Evolutionary conservation across 1,284 basidiomycete genomes (phyloP).

Genomic region (Moniliella sp.): DNA sequence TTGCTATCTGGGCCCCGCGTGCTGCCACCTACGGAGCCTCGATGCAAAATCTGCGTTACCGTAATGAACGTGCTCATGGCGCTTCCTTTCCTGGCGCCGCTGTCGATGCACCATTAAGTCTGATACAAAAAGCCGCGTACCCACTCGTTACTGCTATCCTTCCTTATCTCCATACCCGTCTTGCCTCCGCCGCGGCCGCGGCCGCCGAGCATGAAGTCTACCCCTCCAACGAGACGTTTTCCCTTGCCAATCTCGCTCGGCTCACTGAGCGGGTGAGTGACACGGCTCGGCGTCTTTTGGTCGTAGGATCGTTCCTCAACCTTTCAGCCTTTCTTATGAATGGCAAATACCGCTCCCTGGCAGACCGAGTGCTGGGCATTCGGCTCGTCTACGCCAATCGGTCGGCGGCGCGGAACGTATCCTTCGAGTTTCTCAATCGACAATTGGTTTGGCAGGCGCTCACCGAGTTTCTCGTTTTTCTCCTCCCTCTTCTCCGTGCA

Average conservation of each 20-base stretch:
- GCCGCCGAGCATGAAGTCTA: too few relatives aligned
- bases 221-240: too few relatives aligned
- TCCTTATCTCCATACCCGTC: conserved; percentile 54
- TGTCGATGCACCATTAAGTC: background rate
- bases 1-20: conserved; percentile 58
- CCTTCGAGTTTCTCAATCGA: conserved; percentile 95
- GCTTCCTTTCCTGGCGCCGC: conserved; percentile 3
- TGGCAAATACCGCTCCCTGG: conserved; percentile 67
- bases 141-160: conserved; percentile 52
- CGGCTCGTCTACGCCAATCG: conserved; percentile 52
- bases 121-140: conserved; percentile 39
- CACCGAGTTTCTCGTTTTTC: conserved; percentile 45
- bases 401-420: conserved; percentile 59
- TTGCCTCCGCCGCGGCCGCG: too few relatives aligned
- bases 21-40: conserved; percentile 72
- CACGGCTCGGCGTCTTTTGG: conserved; percentile 47
- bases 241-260: too few relatives aligned
- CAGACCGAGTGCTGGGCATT: conserved; percentile 61
- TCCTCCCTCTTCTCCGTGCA: too few relatives aligned
- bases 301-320: conserved; percentile 46
- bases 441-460: conserved; percentile 98
- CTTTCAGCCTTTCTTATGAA: conserved; percentile 67
- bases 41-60: conserved; percentile 54
- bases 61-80: conserved; percentile 30
- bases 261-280: too few relatives aligned